A percentile compares a stretch with the other conserved stretches of the same genome.
Evolutionary conservation across 2,329 filamentous ascomycete species (phyloP).

Genomic region (Orbilia ellipsospora): DNA sequence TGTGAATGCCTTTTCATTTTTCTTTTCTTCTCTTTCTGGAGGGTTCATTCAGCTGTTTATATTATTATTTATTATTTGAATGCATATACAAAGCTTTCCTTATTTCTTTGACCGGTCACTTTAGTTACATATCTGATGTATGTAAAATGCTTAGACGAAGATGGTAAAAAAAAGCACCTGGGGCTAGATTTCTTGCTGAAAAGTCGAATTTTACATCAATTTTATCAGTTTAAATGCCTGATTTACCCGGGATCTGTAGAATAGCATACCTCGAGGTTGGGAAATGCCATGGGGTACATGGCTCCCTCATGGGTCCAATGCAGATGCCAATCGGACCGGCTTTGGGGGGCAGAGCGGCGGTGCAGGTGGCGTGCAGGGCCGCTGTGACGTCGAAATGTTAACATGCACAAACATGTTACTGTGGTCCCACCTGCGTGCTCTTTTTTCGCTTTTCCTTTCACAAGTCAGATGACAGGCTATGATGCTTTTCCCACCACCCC

Average conservation of each 20-base stretch:
- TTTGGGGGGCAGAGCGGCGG: too few species aligned
- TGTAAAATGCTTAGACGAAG: conserved; percentile 2
- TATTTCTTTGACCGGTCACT: not conserved
- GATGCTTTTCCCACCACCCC: not conserved
- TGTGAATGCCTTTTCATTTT: not conserved
- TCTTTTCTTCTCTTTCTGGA: conserved; percentile 5
- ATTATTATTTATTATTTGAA: conserved; percentile 17
- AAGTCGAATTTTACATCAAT: too few species aligned
- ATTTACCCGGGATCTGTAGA: too few species aligned
- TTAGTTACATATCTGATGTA: not conserved
- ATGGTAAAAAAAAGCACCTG: not conserved
- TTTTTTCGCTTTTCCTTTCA: not conserved
- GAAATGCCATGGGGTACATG: too few species aligned
- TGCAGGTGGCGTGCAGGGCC: conserved; percentile 13
- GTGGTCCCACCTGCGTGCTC: not conserved
- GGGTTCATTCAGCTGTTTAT: conserved; percentile 25
- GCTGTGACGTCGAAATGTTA: conserved; percentile 7
- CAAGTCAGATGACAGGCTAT: not conserved
- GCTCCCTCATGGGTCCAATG: too few species aligned
- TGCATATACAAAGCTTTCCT: conserved; percentile 5
- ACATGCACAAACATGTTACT: not conserved
- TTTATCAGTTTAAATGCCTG: too few species aligned
- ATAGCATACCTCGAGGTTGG: too few species aligned
- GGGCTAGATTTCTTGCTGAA: not conserved
- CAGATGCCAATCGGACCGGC: too few species aligned